These are phyloP conservation scores for Candida piceae DNA, from an alignment of 805 yeast genomes.

Conservation along the genomic window DNA sequence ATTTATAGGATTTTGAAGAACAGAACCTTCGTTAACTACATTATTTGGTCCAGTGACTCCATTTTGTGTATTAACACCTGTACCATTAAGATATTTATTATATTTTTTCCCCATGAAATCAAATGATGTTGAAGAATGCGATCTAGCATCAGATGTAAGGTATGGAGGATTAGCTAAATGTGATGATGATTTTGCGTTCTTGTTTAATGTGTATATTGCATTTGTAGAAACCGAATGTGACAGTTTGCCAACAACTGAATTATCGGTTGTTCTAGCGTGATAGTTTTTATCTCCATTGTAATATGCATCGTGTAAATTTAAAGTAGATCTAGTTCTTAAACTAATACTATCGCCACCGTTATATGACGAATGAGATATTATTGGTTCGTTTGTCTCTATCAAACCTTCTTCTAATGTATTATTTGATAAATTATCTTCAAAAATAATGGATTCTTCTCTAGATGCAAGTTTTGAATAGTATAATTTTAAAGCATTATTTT, in stretches of 20 bases:
- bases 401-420: slow-evolving; percentile 16
- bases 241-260: too few species aligned
- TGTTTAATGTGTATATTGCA: slow-evolving; percentile 9
- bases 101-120: slow-evolving; percentile 23
- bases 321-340: slow-evolving; percentile 28
- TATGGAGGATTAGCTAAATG: not conserved
- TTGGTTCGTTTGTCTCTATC: not conserved
- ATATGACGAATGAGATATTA: slow-evolving; percentile 3
- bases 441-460: slow-evolving; percentile 11
- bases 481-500: slow-evolving; percentile 4
- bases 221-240: slow-evolving; percentile 11
- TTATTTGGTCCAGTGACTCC: not conserved
- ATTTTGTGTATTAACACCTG: not conserved
- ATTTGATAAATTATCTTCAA: slow-evolving; percentile 8
- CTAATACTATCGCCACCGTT: slow-evolving; percentile 5
- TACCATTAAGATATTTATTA: slow-evolving; percentile 13
- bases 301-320: slow-evolving; percentile 20
- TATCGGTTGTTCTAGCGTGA: slow-evolving; percentile 1
- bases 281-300: not conserved
- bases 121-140: slow-evolving; percentile 5
- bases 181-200: slow-evolving; percentile 1
- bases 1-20: not conserved
- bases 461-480: slow-evolving; percentile 13
- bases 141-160: not conserved
- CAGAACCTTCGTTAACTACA: not conserved